phyloP scores from a whole-genome alignment of 2,329 filamentous ascomycete species.

The Sporothrix brasiliensis region DNA sequence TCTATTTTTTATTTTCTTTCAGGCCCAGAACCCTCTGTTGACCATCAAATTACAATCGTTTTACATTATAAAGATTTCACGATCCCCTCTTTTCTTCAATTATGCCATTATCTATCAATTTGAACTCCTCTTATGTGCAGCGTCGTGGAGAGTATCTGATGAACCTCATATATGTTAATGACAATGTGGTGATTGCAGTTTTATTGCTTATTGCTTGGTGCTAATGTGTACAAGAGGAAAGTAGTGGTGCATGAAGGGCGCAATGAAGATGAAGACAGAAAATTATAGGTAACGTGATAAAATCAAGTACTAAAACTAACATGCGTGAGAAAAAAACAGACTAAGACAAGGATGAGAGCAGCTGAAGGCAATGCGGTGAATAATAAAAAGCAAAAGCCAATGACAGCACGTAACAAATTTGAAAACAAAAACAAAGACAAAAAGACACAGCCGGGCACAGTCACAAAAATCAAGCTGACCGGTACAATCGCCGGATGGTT shows the following conservation, averaged over 20 bases:
- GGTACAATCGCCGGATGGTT: background rate
- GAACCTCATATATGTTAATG: background rate
- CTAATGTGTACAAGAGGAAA: background rate
- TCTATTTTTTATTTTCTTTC: background rate
- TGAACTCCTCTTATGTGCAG: background rate
- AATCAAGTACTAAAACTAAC: background rate
- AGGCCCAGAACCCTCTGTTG: background rate
- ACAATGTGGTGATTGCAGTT: no score
- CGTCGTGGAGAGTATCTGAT: background rate
- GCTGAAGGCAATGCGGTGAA: background rate
- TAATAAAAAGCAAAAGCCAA: conserved; percentile 1
- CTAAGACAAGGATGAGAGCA: background rate
- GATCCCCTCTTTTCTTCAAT: background rate
- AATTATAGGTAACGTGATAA: background rate
- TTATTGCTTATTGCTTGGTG: background rate
- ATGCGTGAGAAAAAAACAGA: background rate
- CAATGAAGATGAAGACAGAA: background rate
- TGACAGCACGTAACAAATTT: background rate
- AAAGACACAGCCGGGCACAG: background rate
- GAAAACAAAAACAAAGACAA: background rate
- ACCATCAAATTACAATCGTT: background rate
- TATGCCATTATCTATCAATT: background rate
- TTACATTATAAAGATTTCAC: background rate
- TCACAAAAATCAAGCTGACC: background rate
- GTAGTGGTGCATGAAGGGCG: background rate